Percentiles rank a stretch among this genome's conserved stretches.
These are phyloP conservation scores for Myochromella boudieri DNA, from an alignment of 768 basidiomycete genomes.

Conservation along the genomic window DNA sequence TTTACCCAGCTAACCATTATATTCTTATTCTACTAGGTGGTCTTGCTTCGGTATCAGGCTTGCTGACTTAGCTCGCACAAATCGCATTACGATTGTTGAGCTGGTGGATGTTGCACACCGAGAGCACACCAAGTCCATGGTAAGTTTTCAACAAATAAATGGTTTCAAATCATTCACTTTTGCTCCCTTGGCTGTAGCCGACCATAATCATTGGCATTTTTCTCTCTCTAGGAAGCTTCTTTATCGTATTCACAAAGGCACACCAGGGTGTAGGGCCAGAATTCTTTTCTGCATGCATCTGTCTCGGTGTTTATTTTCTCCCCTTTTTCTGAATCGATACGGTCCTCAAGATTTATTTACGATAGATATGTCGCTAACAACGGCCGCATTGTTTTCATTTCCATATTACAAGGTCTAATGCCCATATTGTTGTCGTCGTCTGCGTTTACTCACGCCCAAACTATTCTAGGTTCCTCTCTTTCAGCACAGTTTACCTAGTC, in stretches of 20 bases:
- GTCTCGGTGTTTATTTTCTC: slow-evolving; percentile 44
- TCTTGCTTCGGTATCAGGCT: slow-evolving; percentile 62
- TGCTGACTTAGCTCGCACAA: slow-evolving; percentile 53
- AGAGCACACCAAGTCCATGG: slow-evolving; percentile 52
- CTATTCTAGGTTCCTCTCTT: slow-evolving; percentile 55
- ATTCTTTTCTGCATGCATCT: slow-evolving; percentile 57
- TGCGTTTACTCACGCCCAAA: slow-evolving; percentile 35
- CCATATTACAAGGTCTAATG: slow-evolving; percentile 53
- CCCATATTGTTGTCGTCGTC: not conserved
- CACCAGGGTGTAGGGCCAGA: slow-evolving; percentile 65
- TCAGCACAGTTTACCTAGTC: no score
- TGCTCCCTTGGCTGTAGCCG: slow-evolving; percentile 43
- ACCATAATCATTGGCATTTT: slow-evolving; percentile 60
- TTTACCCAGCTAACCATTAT: not conserved
- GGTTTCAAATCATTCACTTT: not conserved
- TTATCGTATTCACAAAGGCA: slow-evolving; percentile 61
- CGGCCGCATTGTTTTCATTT: slow-evolving; percentile 61
- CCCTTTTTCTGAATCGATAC: not conserved
- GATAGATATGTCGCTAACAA: slow-evolving; percentile 58
- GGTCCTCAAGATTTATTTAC: slow-evolving; percentile 5
- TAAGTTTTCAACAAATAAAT: slow-evolving; percentile 24
- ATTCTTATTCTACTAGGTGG: slow-evolving; percentile 46
- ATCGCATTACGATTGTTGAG: slow-evolving; percentile 38
- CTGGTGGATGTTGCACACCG: slow-evolving; percentile 44
- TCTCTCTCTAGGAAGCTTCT: slow-evolving; percentile 56